These are phyloP conservation scores for Mortierella hygrophila DNA, from an alignment of 192 early-diverging fungal species.

Conservation along the genomic window DNA sequence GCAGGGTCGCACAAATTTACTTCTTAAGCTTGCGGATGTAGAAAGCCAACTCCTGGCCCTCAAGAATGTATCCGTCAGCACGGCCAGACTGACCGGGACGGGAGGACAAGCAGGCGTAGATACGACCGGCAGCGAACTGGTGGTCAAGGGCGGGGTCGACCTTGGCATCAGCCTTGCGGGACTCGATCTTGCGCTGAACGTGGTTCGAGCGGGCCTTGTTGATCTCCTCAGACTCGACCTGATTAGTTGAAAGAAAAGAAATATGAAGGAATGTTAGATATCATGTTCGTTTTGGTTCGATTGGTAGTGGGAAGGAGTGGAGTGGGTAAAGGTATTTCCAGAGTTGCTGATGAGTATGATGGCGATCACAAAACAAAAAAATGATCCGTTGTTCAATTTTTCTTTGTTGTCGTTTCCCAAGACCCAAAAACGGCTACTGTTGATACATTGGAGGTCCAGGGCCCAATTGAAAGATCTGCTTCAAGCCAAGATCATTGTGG, in stretches of 20 bases:
- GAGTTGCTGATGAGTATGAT: constrained; percentile 88
- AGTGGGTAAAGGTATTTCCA: neutral
- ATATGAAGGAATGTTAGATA: neutral
- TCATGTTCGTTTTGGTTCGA: neutral
- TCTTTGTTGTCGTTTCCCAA: constrained; percentile 97
- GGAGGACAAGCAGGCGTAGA: constrained; percentile 93
- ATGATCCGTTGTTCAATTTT: neutral
- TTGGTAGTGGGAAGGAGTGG: neutral
- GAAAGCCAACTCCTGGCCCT: constrained; percentile 99
- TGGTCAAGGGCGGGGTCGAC: constrained; percentile 91
- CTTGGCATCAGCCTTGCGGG: constrained; percentile 85
- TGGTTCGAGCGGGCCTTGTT: constrained; percentile 92
- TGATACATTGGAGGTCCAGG: constrained; percentile 79
- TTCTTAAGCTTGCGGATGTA: constrained; percentile 74
- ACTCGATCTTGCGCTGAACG: constrained; percentile 88
- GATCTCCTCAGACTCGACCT: constrained; percentile 73
- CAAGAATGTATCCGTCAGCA: constrained; percentile 98
- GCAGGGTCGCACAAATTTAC: constrained; percentile 38
- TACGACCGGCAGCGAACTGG: constrained; percentile 95
- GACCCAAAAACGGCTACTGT: constrained; percentile 81
- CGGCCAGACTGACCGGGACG: constrained; percentile 98
- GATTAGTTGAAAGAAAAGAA: constrained; percentile 67
- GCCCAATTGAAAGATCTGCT: constrained; percentile 85
- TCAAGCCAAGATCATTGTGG: constrained; percentile 58
- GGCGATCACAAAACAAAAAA: constrained; percentile 18